Evolutionary conservation across 805 yeast genomes (phyloP).

Genomic region (Candida ovalis): DNA sequence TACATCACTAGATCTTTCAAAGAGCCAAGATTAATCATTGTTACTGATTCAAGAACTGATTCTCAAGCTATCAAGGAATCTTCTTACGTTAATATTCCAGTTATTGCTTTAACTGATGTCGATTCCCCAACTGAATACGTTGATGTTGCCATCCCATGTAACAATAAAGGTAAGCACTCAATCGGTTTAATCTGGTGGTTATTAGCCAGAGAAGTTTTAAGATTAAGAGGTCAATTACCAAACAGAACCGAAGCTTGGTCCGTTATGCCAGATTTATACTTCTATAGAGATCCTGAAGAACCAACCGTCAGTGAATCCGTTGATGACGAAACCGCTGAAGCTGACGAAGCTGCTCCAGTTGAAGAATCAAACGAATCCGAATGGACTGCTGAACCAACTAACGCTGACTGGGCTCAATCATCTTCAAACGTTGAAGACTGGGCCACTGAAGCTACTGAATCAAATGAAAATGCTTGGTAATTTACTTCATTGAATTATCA

Average conservation of each 20-base stretch:
- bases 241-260: constrained; percentile 97
- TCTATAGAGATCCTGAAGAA: constrained; percentile 99
- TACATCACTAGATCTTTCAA: constrained; percentile 99
- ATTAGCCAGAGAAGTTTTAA: constrained; percentile 97
- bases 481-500: constrained; percentile 11
- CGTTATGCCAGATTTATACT: constrained; percentile 99
- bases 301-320: constrained; percentile 68
- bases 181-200: constrained; percentile 99
- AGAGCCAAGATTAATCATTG: constrained; percentile 99
- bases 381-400: constrained; percentile 55
- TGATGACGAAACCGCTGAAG: constrained; percentile 61
- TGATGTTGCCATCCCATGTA: constrained; percentile 99
- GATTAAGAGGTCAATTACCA: constrained; percentile 96
- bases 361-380: constrained; percentile 65
- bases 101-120: constrained; percentile 96
- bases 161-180: constrained; percentile 99
- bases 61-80: constrained; percentile 99
- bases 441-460: constrained; percentile 62
- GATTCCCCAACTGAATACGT: constrained; percentile 99
- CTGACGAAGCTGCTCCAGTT: constrained; percentile 58
- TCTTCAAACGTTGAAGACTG: constrained; percentile 40
- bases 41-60: constrained; percentile 99
- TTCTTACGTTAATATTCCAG: constrained; percentile 99
- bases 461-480: constrained; percentile 43
- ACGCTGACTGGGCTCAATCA: constrained; percentile 75